These are phyloP conservation scores for Thalassiosira mediterranea DNA, from an alignment of 352 stramenopile species.

Conservation along the genomic window DNA sequence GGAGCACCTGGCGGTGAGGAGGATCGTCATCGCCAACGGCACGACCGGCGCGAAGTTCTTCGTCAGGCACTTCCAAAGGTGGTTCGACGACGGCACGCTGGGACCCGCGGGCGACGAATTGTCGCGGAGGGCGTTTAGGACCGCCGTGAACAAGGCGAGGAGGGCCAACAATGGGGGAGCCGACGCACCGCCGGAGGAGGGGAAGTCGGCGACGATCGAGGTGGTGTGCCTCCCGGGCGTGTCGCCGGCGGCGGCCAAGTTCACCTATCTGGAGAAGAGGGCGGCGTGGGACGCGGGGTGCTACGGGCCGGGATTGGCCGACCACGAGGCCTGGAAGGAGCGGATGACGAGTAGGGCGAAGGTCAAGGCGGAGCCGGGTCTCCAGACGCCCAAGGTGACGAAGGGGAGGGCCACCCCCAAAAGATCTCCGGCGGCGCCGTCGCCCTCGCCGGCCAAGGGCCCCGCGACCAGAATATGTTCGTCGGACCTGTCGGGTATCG, in stretches of 20 bases:
- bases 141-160: conserved; percentile 30
- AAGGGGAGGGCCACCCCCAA: conserved; percentile 6
- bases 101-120: conserved; percentile 40
- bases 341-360: conserved; percentile 1
- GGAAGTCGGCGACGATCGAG: conserved; percentile 26
- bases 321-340: conserved; percentile 45
- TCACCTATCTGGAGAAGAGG: conserved; percentile 74
- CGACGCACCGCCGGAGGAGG: conserved; percentile 1
- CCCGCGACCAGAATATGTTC: conserved; percentile 25
- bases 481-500: conserved; percentile 49
- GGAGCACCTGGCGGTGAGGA: conserved; percentile 53
- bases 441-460: conserved; percentile 31
- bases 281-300: conserved; percentile 71
- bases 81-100: conserved; percentile 62
- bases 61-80: conserved; percentile 70
- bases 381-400: conserved; percentile 1
- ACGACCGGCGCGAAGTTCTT: conserved; percentile 62
- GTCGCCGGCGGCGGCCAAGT: conserved; percentile 66
- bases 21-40: conserved; percentile 79
- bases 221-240: conserved; percentile 58
- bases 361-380: neutral
- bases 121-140: conserved; percentile 53
- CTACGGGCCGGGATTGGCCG: conserved; percentile 67
- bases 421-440: conserved; percentile 5
- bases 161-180: conserved; percentile 9